Evolutionary conservation across 2,329 filamentous ascomycete species (phyloP).

Genomic region (Clonostachys rhizophaga): DNA sequence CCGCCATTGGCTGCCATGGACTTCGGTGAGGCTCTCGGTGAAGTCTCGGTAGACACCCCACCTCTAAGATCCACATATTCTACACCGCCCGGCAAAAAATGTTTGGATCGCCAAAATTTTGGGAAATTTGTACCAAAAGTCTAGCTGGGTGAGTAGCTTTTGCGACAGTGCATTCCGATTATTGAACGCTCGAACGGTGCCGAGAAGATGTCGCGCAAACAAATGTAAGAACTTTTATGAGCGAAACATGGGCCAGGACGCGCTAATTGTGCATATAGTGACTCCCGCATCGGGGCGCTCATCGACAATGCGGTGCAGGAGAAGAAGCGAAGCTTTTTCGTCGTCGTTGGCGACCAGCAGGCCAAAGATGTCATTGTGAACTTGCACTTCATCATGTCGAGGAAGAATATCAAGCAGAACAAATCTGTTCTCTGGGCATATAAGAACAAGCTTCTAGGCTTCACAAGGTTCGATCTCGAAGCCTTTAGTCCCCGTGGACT

Average conservation of each 20-base stretch:
- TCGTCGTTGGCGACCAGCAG: conserved; percentile 77
- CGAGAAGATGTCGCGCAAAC: conserved; percentile 54
- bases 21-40: conserved; percentile 1
- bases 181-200: background rate
- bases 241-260: background rate
- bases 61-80: background rate
- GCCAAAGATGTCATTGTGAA: conserved; percentile 97
- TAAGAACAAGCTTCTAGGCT: conserved; percentile 94
- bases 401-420: conserved; percentile 79
- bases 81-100: conserved; percentile 17
- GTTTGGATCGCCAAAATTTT: conserved; percentile 1
- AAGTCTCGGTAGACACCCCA: background rate
- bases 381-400: conserved; percentile 86
- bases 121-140: background rate
- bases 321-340: conserved; percentile 97
- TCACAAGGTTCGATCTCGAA: conserved; percentile 57
- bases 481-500: conserved; percentile 1
- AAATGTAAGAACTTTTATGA: conserved; percentile 31
- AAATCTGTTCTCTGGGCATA: conserved; percentile 98
- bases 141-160: background rate
- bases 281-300: conserved; percentile 85
- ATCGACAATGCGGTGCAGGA: conserved; percentile 90
- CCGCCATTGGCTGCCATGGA: background rate
- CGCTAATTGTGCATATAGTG: conserved; percentile 39
- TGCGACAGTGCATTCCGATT: background rate